phyloP scores from a whole-genome alignment of 139 green algal genomes.

The Diplosphaera chodatii region DNA sequence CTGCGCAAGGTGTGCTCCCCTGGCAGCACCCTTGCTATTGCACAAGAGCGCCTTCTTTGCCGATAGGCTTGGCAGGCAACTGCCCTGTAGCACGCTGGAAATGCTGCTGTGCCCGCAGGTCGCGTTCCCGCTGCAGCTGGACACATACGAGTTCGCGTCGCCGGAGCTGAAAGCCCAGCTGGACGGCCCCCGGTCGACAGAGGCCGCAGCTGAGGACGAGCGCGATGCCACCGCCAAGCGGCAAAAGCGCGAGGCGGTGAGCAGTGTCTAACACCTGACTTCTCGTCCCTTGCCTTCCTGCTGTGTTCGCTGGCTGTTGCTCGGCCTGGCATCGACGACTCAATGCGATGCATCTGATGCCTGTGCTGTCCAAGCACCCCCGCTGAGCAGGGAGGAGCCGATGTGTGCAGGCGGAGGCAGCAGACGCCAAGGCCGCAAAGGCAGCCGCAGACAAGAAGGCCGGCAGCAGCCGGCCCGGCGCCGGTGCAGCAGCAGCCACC shows the following conservation, averaged over 20 bases:
- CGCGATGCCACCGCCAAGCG: constrained; percentile 13
- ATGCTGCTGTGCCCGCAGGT: constrained; percentile 50
- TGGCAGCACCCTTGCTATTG: neutral
- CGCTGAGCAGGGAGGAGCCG: no score
- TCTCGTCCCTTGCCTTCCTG: no score
- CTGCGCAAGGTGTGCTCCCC: constrained; percentile 67
- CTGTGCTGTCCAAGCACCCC: no score
- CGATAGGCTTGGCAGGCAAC: no score
- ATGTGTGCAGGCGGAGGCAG: no score
- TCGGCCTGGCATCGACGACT: no score
- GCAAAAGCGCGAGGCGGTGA: no score
- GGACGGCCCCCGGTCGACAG: constrained; percentile 53
- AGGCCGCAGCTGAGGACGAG: constrained; percentile 26
- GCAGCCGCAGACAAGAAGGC: constrained; percentile 4
- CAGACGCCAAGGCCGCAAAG: neutral
- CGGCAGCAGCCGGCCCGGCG: neutral
- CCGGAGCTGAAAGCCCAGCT: constrained; percentile 76
- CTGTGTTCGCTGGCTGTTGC: no score
- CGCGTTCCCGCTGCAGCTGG: constrained; percentile 78
- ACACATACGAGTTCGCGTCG: constrained; percentile 91
- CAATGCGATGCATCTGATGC: no score
- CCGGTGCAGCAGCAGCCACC: neutral
- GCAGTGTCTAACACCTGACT: no score
- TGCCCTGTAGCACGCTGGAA: no score
- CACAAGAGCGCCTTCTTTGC: no score